These are phyloP conservation scores for Pseudognaphalium luteoalbum DNA, from an alignment of 129 eudicot species.

Conservation along the genomic window DNA sequence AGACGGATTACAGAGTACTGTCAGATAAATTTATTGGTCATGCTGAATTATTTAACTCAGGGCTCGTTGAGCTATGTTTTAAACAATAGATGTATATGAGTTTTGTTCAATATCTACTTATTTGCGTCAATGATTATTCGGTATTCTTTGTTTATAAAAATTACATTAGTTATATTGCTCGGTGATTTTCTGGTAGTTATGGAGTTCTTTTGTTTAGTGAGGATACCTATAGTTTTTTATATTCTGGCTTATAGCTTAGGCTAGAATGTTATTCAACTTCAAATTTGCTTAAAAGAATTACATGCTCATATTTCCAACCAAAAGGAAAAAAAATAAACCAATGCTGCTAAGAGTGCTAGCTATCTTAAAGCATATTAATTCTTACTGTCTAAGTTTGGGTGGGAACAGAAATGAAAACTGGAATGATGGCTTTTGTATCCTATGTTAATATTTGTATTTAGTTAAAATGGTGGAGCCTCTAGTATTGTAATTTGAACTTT, in stretches of 20 bases:
- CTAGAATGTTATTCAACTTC: not conserved
- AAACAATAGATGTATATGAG: not conserved
- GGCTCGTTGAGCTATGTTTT: not conserved
- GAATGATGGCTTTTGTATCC: not conserved
- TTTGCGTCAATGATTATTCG: not conserved
- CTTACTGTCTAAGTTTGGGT: not conserved
- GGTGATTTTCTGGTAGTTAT: not conserved
- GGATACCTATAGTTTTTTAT: not conserved
- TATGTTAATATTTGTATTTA: not conserved
- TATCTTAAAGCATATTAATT: not conserved
- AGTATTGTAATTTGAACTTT: not conserved
- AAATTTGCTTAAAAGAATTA: not conserved
- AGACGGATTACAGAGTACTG: not conserved
- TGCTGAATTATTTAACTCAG: not conserved
- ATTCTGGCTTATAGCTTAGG: slow-evolving; percentile 8
- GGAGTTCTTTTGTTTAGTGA: not conserved
- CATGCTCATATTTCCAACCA: not conserved
- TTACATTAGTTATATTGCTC: not conserved
- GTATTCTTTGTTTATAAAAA: not conserved
- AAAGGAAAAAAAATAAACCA: not conserved
- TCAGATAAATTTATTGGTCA: not conserved
- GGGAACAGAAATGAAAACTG: slow-evolving; percentile 2
- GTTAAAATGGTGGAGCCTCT: not conserved
- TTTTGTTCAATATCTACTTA: not conserved
- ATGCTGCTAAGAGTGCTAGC: not conserved